phyloP scores from a whole-genome alignment of 768 basidiomycete species.

The Tricholoma flavovirens region DNA sequence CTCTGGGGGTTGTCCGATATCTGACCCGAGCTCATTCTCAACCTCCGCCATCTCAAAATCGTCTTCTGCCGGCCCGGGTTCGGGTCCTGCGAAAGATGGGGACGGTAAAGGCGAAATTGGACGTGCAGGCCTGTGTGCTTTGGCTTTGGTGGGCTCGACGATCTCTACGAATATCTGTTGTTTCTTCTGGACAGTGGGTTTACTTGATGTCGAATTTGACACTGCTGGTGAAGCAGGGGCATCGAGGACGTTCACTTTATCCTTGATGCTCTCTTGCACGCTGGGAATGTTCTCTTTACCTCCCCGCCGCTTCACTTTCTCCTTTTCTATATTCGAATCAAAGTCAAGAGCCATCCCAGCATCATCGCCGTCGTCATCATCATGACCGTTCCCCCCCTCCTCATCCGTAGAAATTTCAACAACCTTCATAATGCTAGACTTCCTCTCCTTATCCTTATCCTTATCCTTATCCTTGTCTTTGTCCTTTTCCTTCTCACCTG shows the following conservation, averaged over 20 bases:
- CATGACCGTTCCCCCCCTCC: conserved; percentile 16
- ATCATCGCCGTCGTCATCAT: neutral
- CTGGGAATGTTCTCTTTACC: neutral
- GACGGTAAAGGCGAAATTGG: conserved; percentile 3
- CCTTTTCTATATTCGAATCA: neutral
- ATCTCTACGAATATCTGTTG: conserved; percentile 5
- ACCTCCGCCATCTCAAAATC: conserved; percentile 27
- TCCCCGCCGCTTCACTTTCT: neutral
- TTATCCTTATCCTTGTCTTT: conserved; percentile 6
- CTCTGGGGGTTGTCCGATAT: conserved; percentile 1
- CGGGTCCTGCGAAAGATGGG: neutral
- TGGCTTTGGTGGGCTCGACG: conserved; percentile 1
- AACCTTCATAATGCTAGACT: conserved; percentile 22
- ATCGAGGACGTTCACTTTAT: neutral
- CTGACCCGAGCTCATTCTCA: conserved; percentile 8
- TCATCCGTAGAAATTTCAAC: conserved; percentile 40
- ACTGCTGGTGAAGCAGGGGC: neutral
- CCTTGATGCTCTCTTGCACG: neutral
- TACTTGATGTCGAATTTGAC: neutral
- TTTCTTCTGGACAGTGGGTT: neutral
- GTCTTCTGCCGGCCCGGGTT: neutral
- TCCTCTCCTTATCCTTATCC: conserved; percentile 8
- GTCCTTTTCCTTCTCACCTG: conserved; percentile 2
- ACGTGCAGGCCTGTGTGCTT: neutral
- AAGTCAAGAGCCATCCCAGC: neutral